Base-by-base conservation (phyloP, 441 rosid species). In the Euphorbia neoarborescens region DNA sequence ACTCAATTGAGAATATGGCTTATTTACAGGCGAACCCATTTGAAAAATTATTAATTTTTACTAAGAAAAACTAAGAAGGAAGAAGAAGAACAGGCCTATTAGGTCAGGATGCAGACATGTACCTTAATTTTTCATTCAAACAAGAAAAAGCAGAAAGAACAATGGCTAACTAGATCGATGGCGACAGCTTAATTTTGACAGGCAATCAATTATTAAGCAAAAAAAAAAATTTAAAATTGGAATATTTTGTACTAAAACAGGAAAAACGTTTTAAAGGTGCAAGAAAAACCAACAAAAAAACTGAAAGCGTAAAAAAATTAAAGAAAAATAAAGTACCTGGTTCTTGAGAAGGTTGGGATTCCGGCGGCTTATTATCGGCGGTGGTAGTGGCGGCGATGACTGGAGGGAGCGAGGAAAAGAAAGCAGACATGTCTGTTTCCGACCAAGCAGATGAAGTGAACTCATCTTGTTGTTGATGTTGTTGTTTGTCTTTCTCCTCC, bases 391-490 rank as follows among this genome's bases (percentile, higher is more conserved):
- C 74, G 38, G 84, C 74, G 50, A 88, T 86, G 72, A 74, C 89
- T 65, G 80, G 92, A 58, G 89, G 71, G 57, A 89, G 89, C 77
- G 88, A 83, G 12, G 90, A 86, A 75, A 90, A 89, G 90, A 90
- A 88, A 70, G 92, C 91, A n/a, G 88, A 83, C 80, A 87, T 88
- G 65, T 85, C 96, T 3, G 87, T 73, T 81, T 87, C 96, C 10
- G 88, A 66, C 88, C 89, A 72, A 57, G 82, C 67, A 56, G 82
- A 71, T 58, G 82, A 65, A 44, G 80, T 50, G 42, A 83, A 76
- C 65, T 56, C 67, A 28, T n/a, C 25, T 8, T 5, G n/a, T 4
- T 51, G 6, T 0, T 71, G 51, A 2, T 32, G 44, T 0, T 34
- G 71, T 65, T 74, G 76, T 40, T 76, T 79, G 54, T 80, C 82